Conservation (phyloP, 306 rosid genomes). For the Fagus crenata region DNA sequence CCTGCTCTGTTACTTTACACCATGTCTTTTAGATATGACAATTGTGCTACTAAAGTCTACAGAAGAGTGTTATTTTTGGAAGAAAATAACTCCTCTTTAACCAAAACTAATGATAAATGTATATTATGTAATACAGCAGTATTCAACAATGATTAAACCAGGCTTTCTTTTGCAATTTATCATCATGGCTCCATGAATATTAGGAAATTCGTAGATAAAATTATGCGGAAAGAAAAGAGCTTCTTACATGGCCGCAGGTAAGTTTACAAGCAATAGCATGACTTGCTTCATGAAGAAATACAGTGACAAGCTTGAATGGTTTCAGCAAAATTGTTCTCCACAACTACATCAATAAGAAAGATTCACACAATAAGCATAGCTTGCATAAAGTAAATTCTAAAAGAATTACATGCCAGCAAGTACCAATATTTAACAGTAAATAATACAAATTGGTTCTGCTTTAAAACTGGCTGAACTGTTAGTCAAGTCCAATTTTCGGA, state of each 20-base stretch:
- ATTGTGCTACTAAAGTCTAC: background rate
- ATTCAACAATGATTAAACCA: background rate
- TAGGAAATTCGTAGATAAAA: background rate
- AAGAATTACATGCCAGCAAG: background rate
- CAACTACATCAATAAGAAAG: constrained; percentile 42
- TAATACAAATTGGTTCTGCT: background rate
- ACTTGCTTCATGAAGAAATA: constrained; percentile 72
- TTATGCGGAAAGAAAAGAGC: constrained; percentile 15
- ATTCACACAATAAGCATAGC: constrained; percentile 17
- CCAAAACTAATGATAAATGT: no score
- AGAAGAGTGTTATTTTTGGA: background rate
- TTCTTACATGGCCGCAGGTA: constrained; percentile 62
- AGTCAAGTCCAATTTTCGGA: background rate
- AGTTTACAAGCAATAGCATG: constrained; percentile 66
- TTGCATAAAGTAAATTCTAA: background rate
- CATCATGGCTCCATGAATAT: background rate
- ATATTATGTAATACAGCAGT: background rate
- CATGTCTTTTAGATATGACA: background rate
- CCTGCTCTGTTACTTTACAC: background rate
- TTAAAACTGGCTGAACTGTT: background rate
- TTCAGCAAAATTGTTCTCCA: constrained; percentile 67
- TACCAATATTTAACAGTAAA: background rate
- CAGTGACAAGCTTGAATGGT: constrained; percentile 69
- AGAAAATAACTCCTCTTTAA: no score
- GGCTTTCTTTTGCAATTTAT: background rate